Conservation (phyloP, 164 flowering plant species). For the Chloranthus sessilifolius region DNA sequence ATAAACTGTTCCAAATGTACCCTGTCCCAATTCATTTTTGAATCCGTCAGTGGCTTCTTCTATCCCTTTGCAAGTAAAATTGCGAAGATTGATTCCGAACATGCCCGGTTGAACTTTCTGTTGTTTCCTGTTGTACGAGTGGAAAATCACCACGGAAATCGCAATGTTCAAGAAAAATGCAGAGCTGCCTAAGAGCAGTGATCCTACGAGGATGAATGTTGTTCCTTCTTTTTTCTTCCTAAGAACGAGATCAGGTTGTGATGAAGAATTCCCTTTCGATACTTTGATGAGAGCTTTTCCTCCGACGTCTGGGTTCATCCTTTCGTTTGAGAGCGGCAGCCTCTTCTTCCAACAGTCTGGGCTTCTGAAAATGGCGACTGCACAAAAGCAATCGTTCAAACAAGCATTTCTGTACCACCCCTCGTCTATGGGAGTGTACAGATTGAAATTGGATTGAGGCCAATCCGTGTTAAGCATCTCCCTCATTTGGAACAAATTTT, state of each 20-base stretch:
- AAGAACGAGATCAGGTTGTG: neutral
- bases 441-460: slow-evolving; percentile 2
- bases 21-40: slow-evolving; percentile 12
- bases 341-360: slow-evolving; percentile 19
- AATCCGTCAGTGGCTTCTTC: slow-evolving; percentile 18
- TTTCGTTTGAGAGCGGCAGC: slow-evolving; percentile 15
- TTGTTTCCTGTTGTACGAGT: neutral
- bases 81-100: neutral
- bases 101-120: neutral
- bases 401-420: slow-evolving; percentile 10
- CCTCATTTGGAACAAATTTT: neutral
- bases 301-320: neutral
- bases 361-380: slow-evolving; percentile 3
- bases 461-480: slow-evolving; percentile 4
- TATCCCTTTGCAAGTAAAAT: slow-evolving; percentile 18
- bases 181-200: slow-evolving; percentile 9
- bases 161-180: neutral
- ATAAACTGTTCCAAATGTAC: slow-evolving; percentile 15
- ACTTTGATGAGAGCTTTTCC: slow-evolving; percentile 17
- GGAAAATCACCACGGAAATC: neutral
- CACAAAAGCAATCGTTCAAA: slow-evolving; percentile 21
- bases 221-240: neutral
- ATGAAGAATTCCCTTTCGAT: slow-evolving; percentile 1
- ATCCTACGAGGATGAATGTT: neutral
- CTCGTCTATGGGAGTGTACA: neutral